Conservation (phyloP, 306 rosid genomes). For the Prunus mira region DNA sequence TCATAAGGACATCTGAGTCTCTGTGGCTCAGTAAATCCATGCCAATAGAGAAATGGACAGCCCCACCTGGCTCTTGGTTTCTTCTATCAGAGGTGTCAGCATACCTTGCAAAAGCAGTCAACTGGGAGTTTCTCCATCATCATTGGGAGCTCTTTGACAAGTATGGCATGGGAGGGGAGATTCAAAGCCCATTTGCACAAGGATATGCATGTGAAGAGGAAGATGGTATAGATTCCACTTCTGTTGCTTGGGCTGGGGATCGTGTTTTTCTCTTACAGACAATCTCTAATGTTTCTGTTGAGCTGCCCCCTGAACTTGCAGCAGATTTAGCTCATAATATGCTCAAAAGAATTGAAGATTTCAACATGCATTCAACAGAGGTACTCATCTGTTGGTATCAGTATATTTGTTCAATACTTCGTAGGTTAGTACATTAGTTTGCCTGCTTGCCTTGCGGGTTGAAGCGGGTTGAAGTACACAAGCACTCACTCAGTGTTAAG, state of each 20-base stretch:
- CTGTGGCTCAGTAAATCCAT: conserved; percentile 63
- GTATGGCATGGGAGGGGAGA: conserved; percentile 41
- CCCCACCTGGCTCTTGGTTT: conserved; percentile 95
- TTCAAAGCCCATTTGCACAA: conserved; percentile 41
- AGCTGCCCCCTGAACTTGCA: conserved; percentile 73
- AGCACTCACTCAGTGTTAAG: neutral
- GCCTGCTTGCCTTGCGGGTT: neutral
- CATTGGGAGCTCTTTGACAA: conserved; percentile 93
- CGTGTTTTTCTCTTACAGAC: conserved; percentile 90
- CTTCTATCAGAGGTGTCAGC: conserved; percentile 86
- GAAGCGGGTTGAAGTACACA: neutral
- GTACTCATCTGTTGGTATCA: conserved; percentile 35
- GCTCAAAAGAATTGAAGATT: conserved; percentile 63
- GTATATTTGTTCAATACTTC: conserved; percentile 7
- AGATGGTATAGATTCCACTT: conserved; percentile 47
- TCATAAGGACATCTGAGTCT: conserved; percentile 73
- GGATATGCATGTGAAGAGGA: conserved; percentile 38
- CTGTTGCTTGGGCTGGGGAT: conserved; percentile 85
- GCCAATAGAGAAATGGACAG: conserved; percentile 89
- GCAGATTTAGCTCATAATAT: conserved; percentile 79
- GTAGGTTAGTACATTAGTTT: conserved; percentile 1
- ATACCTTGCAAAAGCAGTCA: conserved; percentile 71
- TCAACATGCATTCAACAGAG: conserved; percentile 94
- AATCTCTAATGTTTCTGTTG: conserved; percentile 83
- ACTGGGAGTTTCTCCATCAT: conserved; percentile 92